Conservation (phyloP, 306 rosid genomes). For the Trifolium subterraneum region DNA sequence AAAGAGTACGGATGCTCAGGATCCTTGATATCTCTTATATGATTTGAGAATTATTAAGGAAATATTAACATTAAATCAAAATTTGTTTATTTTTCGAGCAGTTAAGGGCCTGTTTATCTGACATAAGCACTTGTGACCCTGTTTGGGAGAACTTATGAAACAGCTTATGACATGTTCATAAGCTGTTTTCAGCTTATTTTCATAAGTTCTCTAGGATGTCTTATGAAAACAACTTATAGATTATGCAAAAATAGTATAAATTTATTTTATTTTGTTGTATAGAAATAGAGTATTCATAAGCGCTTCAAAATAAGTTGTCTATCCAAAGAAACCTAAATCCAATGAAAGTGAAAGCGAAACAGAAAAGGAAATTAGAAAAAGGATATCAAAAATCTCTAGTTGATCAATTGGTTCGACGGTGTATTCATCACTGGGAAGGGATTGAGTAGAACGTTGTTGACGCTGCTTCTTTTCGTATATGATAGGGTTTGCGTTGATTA, state of each 20-base stretch:
- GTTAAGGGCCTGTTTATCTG: no score
- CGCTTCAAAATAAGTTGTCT: not conserved
- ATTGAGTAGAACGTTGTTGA: constrained; percentile 57
- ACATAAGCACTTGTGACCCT: no score
- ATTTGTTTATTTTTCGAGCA: not conserved
- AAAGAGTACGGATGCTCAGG: constrained; percentile 90
- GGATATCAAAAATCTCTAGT: constrained; percentile 93
- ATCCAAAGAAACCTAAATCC: not conserved
- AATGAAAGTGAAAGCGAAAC: not conserved
- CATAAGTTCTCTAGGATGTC: not conserved
- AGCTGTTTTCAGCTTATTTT: not conserved
- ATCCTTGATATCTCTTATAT: constrained; percentile 90
- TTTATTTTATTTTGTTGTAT: no score
- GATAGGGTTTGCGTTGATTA: constrained; percentile 84
- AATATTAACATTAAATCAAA: constrained; percentile 3
- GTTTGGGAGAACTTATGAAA: no score
- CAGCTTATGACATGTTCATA: not conserved
- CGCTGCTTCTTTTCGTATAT: constrained; percentile 86
- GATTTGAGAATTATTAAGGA: constrained; percentile 76
- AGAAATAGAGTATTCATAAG: not conserved
- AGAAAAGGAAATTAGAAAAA: constrained; percentile 2
- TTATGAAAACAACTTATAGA: no score
- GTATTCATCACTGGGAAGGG: constrained; percentile 48
- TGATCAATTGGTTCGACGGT: constrained; percentile 74
- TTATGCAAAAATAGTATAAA: no score